phyloP scores from a whole-genome alignment of 2,329 filamentous ascomycete species.

The Epichloe baconii region DNA sequence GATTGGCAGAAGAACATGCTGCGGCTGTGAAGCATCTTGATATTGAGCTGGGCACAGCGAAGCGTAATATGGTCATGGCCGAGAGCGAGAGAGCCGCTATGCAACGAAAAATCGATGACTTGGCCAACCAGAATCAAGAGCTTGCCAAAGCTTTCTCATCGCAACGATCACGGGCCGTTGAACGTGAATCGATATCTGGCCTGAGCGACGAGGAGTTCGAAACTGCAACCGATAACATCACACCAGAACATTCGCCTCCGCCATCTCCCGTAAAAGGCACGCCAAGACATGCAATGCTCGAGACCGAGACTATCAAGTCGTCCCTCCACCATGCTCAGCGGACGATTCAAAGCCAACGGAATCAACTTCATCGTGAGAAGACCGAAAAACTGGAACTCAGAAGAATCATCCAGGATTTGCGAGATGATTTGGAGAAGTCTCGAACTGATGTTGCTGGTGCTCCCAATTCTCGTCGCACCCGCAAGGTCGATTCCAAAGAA shows the following conservation, averaged over 20 bases:
- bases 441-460: constrained; percentile 37
- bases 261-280: constrained; percentile 84
- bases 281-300: constrained; percentile 80
- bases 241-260: constrained; percentile 82
- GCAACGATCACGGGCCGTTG: constrained; percentile 52
- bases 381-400: constrained; percentile 95
- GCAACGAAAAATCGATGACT: constrained; percentile 76
- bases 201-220: constrained; percentile 50
- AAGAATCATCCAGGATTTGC: constrained; percentile 86
- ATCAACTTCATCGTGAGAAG: constrained; percentile 93
- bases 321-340: constrained; percentile 89
- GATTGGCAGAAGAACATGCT: constrained; percentile 68
- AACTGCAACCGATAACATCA: constrained; percentile 53
- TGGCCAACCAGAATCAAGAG: constrained; percentile 82
- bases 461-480: constrained; percentile 43
- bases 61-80: constrained; percentile 63
- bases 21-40: constrained; percentile 71
- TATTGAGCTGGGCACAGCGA: constrained; percentile 72
- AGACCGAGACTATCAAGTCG: constrained; percentile 89
- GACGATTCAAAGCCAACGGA: constrained; percentile 91
- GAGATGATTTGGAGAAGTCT: constrained; percentile 74
- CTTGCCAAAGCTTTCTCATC: constrained; percentile 72
- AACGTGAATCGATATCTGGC: constrained; percentile 47
- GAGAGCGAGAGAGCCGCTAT: constrained; percentile 69
- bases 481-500: constrained; percentile 49